Percentiles rank a stretch among this genome's conserved stretches.
Conservation (phyloP, 2,329 filamentous ascomycete genomes). For the Calonectria henricotiae region DNA sequence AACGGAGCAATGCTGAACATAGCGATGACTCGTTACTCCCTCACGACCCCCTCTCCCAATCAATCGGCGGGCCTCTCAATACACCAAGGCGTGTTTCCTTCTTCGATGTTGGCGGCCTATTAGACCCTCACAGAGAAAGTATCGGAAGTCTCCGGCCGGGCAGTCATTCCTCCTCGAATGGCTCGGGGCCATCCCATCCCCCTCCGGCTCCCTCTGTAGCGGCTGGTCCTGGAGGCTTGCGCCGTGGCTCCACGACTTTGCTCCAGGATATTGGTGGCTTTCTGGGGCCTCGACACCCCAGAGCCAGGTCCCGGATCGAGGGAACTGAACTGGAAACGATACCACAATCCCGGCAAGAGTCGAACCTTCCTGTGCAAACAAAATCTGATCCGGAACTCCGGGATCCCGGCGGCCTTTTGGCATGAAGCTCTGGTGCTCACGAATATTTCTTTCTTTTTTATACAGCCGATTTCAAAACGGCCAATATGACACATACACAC, state of each 20-base stretch:
- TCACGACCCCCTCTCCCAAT: constrained; percentile 56
- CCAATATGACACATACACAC: constrained; percentile 39
- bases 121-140: constrained; percentile 67
- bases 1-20: constrained; percentile 58
- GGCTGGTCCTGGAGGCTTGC: constrained; percentile 64
- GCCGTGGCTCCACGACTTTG: constrained; percentile 72
- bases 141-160: constrained; percentile 58
- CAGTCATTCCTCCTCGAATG: constrained; percentile 62
- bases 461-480: not conserved
- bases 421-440: constrained; percentile 42
- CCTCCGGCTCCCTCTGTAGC: constrained; percentile 63
- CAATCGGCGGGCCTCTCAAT: constrained; percentile 42
- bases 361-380: constrained; percentile 54
- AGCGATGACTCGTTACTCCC: constrained; percentile 65
- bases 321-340: constrained; percentile 66
- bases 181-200: constrained; percentile 57
- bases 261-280: constrained; percentile 74
- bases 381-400: constrained; percentile 57
- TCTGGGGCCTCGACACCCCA: constrained; percentile 61
- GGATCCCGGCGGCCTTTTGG: constrained; percentile 62
- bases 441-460: not conserved
- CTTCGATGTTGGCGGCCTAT: constrained; percentile 86
- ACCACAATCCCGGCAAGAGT: constrained; percentile 60
- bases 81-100: constrained; percentile 75
- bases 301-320: constrained; percentile 55